A percentile compares a stretch with the other conserved stretches of the same genome.
These are phyloP conservation scores for Gastrolobium villosum DNA, from an alignment of 306 rosid species.

Conservation along the genomic window DNA sequence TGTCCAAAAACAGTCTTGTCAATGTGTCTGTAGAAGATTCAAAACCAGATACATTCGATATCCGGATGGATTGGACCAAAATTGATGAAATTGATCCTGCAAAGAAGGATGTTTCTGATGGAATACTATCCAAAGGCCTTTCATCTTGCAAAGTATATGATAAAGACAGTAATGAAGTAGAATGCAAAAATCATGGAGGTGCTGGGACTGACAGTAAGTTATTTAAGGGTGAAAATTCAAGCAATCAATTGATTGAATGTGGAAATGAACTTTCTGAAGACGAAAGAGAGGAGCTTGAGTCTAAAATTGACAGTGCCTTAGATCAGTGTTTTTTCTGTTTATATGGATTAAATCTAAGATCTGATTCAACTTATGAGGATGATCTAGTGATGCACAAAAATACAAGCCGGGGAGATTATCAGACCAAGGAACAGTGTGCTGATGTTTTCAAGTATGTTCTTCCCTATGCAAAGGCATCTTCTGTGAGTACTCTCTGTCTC, in stretches of 20 bases:
- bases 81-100: constrained; percentile 55
- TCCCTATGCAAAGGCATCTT: constrained; percentile 96
- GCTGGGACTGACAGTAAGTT: constrained; percentile 58
- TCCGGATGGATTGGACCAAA: constrained; percentile 56
- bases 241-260: constrained; percentile 62
- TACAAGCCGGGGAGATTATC: constrained; percentile 96
- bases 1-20: constrained; percentile 57
- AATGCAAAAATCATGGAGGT: constrained; percentile 56
- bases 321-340: constrained; percentile 97
- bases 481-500: constrained; percentile 71
- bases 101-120: constrained; percentile 61
- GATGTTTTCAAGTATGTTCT: constrained; percentile 97
- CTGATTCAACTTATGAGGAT: constrained; percentile 94
- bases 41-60: constrained; percentile 55
- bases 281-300: constrained; percentile 93
- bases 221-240: constrained; percentile 56
- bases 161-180: constrained; percentile 62
- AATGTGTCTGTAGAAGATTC: constrained; percentile 62
- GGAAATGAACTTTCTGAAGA: constrained; percentile 77
- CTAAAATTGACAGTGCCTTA: constrained; percentile 82
- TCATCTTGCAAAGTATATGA: constrained; percentile 55
- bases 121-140: constrained; percentile 53
- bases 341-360: constrained; percentile 91
- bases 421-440: constrained; percentile 94
- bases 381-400: constrained; percentile 89